Conservation (phyloP, 768 basidiomycete genomes). For the Hericium erinaceus region DNA sequence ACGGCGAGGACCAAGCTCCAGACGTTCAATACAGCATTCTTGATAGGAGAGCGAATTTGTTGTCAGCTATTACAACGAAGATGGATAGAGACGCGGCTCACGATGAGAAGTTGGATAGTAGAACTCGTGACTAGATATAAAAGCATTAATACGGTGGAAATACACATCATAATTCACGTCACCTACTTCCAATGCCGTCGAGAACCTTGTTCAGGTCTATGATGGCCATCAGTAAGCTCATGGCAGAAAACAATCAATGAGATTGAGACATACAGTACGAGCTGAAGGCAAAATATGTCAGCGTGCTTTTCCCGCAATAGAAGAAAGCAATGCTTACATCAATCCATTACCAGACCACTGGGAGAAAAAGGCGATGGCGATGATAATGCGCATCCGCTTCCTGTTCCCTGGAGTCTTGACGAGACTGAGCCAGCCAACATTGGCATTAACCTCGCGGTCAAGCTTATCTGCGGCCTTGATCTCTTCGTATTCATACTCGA, state of each 20-base stretch:
- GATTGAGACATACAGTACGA: slow-evolving; percentile 1
- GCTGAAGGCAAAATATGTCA: neutral
- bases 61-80: slow-evolving; percentile 37
- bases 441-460: slow-evolving; percentile 8
- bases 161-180: neutral
- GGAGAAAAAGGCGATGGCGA: slow-evolving; percentile 22
- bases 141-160: no score
- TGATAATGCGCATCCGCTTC: slow-evolving; percentile 24
- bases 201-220: slow-evolving; percentile 46
- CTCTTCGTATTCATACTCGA: slow-evolving; percentile 54
- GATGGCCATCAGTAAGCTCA: neutral
- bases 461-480: slow-evolving; percentile 45
- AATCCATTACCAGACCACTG: slow-evolving; percentile 26
- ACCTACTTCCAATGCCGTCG: slow-evolving; percentile 36
- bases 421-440: slow-evolving; percentile 20
- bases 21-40: slow-evolving; percentile 43
- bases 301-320: neutral
- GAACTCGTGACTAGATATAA: neutral
- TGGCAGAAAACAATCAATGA: neutral
- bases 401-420: slow-evolving; percentile 26
- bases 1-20: slow-evolving; percentile 49
- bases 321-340: slow-evolving; percentile 16
- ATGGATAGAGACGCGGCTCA: neutral
- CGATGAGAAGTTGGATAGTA: neutral
- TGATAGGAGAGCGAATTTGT: slow-evolving; percentile 24